Evolutionary conservation across 768 basidiomycete species (phyloP), one percentile per base, ranked within the genome.

Genomic region (Psilocybe subaeruginosa): DNA sequence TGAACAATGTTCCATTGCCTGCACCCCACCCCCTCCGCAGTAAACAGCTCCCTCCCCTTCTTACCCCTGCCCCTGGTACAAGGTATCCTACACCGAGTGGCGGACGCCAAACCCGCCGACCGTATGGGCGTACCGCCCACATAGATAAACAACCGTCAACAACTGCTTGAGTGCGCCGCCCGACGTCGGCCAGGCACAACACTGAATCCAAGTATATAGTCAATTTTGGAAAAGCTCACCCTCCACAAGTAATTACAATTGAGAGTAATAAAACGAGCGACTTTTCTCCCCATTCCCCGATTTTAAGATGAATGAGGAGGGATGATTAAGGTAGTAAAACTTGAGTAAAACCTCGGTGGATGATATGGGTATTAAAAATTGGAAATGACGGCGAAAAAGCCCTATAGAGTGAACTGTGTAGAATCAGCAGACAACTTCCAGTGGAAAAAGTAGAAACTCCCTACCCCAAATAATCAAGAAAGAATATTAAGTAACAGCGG

Each of bases 91-190:
- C 27, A 19, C 49, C 14, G 30, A 49, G 16, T 11, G 8, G 7
- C 11, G 11, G 17, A 16, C 49, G 16, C 16, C 30, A 9, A 48
- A 9, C 47, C 27, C 16, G 9, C 47, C 47, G n/a, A 23, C 47
- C 47, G n/a, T 17, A 23, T 23, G 23, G 23, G 2, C 23, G 47
- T 48, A 27, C 53, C 53, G 19, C 53, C 53, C 17, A 39, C 27
- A 41, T 0, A 12, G 17, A 27, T 54, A 54, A 54, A 54, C 53
- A 54, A 54, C 37, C 37, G 27, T 41, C 53, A 54, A 54, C 37
- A 54, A 39, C 35, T 8, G 23, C 23, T 23, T 23, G 23, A 23
- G 23, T 23, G 23, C 23, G 23, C 23, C 23, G 23, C 23, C 23
- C 23, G 2, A 23, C 23, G 23, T 23, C 23, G 23, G 23, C 23